Conservation (phyloP, 2,329 filamentous ascomycete species). For the Paracorniculantispora psalliotae region DNA sequence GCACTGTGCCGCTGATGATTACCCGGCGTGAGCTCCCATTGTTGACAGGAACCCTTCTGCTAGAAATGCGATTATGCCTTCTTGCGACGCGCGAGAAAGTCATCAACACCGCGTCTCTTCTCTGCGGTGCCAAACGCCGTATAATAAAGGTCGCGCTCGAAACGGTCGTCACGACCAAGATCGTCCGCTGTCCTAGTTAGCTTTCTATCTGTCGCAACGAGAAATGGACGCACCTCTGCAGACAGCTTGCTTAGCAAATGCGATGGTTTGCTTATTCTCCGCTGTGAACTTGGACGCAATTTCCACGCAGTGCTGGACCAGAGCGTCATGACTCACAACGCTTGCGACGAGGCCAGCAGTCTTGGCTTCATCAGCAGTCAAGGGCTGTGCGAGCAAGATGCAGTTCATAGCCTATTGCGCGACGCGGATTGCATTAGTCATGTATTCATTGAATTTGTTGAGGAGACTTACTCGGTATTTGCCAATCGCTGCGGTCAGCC, state of each 20-base stretch:
- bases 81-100: slow-evolving; percentile 5
- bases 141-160: slow-evolving; percentile 10
- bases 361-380: slow-evolving; percentile 5
- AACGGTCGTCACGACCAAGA: slow-evolving; percentile 9
- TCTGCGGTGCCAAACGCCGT: slow-evolving; percentile 5
- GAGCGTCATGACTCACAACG: neutral
- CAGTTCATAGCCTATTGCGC: slow-evolving; percentile 2
- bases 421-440: neutral
- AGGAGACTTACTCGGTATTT: slow-evolving; percentile 20
- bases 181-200: slow-evolving; percentile 7
- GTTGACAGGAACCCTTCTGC: neutral
- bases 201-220: neutral
- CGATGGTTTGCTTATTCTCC: neutral
- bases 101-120: slow-evolving; percentile 2
- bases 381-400: slow-evolving; percentile 9
- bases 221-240: slow-evolving; percentile 4
- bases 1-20: neutral
- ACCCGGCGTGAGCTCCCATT: neutral
- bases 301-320: neutral
- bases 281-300: slow-evolving; percentile 2
- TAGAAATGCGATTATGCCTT: neutral
- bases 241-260: slow-evolving; percentile 10
- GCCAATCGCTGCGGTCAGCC: slow-evolving; percentile 21
- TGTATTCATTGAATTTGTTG: neutral
- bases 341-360: neutral